A percentile compares a stretch with the other conserved stretches of the same genome.
Evolutionary conservation across 148 eudicot species (phyloP).

Genomic region (Hydrangea macrophylla): DNA sequence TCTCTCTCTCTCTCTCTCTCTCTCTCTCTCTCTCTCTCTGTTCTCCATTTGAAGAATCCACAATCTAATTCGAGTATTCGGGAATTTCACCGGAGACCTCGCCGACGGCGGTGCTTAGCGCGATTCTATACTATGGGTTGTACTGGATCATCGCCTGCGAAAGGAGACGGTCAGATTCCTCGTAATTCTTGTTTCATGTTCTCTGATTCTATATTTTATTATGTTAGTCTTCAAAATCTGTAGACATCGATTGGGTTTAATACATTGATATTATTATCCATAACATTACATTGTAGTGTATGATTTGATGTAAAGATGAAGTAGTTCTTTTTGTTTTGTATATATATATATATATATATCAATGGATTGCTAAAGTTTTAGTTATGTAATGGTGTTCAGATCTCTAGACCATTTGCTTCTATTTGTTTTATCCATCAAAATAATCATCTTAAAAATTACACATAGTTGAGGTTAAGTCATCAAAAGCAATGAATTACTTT

Average conservation of each 20-base stretch:
- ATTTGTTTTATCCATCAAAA: too few relatives aligned
- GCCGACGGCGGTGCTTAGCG: not conserved
- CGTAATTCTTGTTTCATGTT: not conserved
- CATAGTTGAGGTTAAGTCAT: too few relatives aligned
- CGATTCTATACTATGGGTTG: slow-evolving; percentile 27
- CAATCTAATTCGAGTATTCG: not conserved
- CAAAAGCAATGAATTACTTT: not conserved
- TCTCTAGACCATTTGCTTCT: too few relatives aligned
- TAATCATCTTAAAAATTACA: too few relatives aligned
- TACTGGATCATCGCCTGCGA: slow-evolving; percentile 22
- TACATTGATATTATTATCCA: too few relatives aligned
- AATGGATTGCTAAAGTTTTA: too few relatives aligned
- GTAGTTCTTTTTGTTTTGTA: not conserved
- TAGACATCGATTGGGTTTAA: not conserved
- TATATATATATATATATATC: too few relatives aligned
- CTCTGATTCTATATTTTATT: not conserved
- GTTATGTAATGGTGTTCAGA: too few relatives aligned
- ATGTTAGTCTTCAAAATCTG: too few relatives aligned
- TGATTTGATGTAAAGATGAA: not conserved
- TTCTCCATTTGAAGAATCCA: too few relatives aligned
- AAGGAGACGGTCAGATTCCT: slow-evolving; percentile 28
- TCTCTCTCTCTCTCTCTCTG: not conserved
- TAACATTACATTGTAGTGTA: not conserved
- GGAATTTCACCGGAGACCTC: not conserved
- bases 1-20: not conserved